Conservation (phyloP, 2,329 filamentous ascomycete genomes). For the Monosporascus ibericus region DNA sequence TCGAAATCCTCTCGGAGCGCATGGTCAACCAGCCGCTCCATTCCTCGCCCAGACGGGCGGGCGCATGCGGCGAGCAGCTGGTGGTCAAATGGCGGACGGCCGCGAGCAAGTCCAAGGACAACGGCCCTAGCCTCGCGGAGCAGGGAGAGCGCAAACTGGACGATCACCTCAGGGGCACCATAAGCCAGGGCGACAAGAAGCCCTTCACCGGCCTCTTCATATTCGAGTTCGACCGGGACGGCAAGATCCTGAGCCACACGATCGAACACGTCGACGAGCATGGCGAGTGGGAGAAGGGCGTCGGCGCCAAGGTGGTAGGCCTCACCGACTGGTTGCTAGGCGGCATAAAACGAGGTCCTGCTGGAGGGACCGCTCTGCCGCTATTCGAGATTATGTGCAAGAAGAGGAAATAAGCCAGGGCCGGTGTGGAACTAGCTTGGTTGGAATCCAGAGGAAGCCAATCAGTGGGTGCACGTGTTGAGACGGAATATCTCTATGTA, state of each 20-base stretch:
- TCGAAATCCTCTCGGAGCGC: conserved; percentile 84
- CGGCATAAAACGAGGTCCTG: conserved; percentile 47
- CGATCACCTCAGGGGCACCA: conserved; percentile 27
- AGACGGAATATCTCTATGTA: no score
- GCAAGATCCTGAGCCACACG: conserved; percentile 77
- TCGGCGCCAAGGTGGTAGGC: conserved; percentile 79
- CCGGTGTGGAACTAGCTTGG: no score
- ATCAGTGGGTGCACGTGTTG: no score
- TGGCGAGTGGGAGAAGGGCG: conserved; percentile 72
- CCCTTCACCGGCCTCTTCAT: conserved; percentile 90
- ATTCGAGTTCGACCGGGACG: conserved; percentile 89
- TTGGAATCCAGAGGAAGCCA: no score
- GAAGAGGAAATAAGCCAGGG: conserved; percentile 2
- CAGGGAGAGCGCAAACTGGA: conserved; percentile 29
- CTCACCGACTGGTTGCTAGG: conserved; percentile 93
- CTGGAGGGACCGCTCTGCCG: conserved; percentile 16
- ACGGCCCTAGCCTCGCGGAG: conserved; percentile 21
- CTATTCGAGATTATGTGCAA: conserved; percentile 12
- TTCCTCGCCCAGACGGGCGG: conserved; percentile 42
- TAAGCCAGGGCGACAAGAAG: conserved; percentile 55
- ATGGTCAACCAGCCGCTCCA: conserved; percentile 60
- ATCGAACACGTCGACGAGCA: conserved; percentile 90
- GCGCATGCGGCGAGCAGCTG: conserved; percentile 67
- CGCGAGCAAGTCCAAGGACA: conserved; percentile 38
- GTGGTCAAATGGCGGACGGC: conserved; percentile 84